Evolutionary conservation across 2,329 filamentous ascomycete species (phyloP).

Genomic region (Cercospora canescens): DNA sequence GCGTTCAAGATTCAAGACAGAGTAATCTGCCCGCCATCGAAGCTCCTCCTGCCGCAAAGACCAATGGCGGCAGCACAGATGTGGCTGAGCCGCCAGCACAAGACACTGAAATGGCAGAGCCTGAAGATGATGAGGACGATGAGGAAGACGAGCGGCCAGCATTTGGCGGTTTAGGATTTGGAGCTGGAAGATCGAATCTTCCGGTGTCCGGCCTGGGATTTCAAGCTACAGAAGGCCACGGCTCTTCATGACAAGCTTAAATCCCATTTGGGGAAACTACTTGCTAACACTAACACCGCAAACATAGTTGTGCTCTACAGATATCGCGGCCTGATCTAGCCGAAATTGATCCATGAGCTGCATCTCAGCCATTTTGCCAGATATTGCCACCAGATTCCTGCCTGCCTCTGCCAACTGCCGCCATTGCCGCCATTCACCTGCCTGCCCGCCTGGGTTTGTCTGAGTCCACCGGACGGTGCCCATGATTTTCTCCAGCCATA

Average conservation of each 20-base stretch:
- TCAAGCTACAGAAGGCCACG: conserved; percentile 8
- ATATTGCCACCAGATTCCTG: neutral
- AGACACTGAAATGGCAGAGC: conserved; percentile 22
- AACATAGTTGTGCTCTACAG: neutral
- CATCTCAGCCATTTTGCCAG: neutral
- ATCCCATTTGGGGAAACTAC: neutral
- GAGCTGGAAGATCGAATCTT: conserved; percentile 13
- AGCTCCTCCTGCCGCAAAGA: conserved; percentile 1
- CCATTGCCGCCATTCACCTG: neutral
- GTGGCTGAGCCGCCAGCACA: neutral
- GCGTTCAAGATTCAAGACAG: conserved; percentile 31
- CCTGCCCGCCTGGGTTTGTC: neutral
- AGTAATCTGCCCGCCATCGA: conserved; percentile 15
- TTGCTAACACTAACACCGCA: neutral
- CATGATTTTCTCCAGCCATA: neutral
- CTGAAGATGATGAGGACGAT: conserved; percentile 22
- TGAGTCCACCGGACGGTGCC: neutral
- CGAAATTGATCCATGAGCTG: neutral
- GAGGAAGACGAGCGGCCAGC: conserved; percentile 19
- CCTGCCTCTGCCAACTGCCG: neutral
- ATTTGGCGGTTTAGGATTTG: conserved; percentile 22
- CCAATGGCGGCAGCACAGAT: neutral
- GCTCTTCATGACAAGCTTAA: neutral
- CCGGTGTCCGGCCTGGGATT: conserved; percentile 23
- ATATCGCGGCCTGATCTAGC: neutral